A percentile compares a stretch with the other conserved stretches of the same genome.
These are phyloP conservation scores for Cordyceps tenuipes DNA, from an alignment of 2,329 filamentous ascomycete genomes.

Conservation along the genomic window DNA sequence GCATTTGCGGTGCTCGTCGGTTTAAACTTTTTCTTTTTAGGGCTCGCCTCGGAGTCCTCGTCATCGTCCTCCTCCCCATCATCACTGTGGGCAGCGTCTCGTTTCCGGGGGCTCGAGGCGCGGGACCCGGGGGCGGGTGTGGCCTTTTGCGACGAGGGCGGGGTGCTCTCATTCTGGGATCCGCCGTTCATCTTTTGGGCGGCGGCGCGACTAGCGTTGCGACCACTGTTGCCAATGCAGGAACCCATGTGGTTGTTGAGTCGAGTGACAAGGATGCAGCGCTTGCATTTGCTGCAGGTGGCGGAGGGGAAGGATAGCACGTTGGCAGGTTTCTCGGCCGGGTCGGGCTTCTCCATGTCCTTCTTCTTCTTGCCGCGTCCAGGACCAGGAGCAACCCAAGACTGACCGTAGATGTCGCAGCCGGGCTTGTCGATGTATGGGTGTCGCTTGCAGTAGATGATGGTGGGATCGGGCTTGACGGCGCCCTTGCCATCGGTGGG, in stretches of 20 bases:
- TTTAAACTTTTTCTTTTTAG: constrained; percentile 54
- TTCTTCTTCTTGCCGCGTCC: constrained; percentile 73
- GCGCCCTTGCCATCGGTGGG: constrained; percentile 64
- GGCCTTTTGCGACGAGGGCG: constrained; percentile 54
- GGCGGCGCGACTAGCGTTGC: constrained; percentile 53
- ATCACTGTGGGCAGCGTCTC: constrained; percentile 41
- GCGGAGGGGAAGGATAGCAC: constrained; percentile 57
- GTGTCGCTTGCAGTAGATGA: constrained; percentile 71
- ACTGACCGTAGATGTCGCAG: constrained; percentile 76
- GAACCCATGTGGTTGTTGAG: constrained; percentile 62
- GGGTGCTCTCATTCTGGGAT: constrained; percentile 48
- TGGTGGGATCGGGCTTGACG: constrained; percentile 54
- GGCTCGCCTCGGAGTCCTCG: constrained; percentile 40
- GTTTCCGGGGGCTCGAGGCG: constrained; percentile 47
- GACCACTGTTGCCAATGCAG: constrained; percentile 57
- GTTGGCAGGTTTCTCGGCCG: constrained; percentile 49
- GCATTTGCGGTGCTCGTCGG: constrained; percentile 20
- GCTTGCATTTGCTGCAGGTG: constrained; percentile 60
- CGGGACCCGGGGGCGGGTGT: constrained; percentile 49
- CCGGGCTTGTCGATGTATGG: constrained; percentile 69
- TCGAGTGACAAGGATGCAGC: constrained; percentile 55
- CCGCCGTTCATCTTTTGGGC: constrained; percentile 55
- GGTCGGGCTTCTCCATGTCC: constrained; percentile 56
- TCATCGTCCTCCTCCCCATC: constrained; percentile 46
- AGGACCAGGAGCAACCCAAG: constrained; percentile 63